Evolutionary conservation across 129 eudicot species (phyloP).

Genomic region (Kitagawia praeruptora): DNA sequence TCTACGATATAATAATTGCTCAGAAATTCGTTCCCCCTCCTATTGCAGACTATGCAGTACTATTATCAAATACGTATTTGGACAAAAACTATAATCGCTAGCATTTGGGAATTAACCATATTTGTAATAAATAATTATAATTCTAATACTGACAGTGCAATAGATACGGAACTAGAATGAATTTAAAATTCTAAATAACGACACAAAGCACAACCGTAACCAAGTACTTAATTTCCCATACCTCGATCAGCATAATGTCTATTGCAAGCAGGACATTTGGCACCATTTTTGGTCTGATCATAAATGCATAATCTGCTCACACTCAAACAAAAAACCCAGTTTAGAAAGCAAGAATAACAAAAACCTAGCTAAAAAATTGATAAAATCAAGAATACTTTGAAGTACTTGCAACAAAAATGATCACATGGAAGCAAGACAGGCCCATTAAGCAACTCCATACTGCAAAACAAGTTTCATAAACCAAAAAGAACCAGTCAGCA

Average conservation of each 20-base stretch:
- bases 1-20: background rate
- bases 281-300: slow-evolving; percentile 15
- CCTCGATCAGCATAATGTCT: slow-evolving; percentile 42
- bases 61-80: background rate
- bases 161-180: background rate
- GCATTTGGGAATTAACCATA: background rate
- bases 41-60: background rate
- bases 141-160: background rate
- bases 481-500: background rate
- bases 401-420: slow-evolving; percentile 71
- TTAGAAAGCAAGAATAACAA: background rate
- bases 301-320: slow-evolving; percentile 44
- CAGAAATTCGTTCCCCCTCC: background rate
- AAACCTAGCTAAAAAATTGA: background rate
- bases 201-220: background rate
- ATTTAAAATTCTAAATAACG: background rate
- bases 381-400: background rate
- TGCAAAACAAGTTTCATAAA: slow-evolving; percentile 19
- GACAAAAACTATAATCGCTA: background rate
- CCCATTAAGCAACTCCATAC: slow-evolving; percentile 47
- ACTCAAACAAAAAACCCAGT: background rate
- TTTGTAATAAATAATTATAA: background rate
- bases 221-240: slow-evolving; percentile 10
- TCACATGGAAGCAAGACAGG: slow-evolving; percentile 75
- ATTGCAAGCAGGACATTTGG: slow-evolving; percentile 57